A percentile compares a stretch with the other conserved stretches of the same genome.
phyloP scores from a whole-genome alignment of 768 basidiomycete species.

The Suillus brevipes region DNA sequence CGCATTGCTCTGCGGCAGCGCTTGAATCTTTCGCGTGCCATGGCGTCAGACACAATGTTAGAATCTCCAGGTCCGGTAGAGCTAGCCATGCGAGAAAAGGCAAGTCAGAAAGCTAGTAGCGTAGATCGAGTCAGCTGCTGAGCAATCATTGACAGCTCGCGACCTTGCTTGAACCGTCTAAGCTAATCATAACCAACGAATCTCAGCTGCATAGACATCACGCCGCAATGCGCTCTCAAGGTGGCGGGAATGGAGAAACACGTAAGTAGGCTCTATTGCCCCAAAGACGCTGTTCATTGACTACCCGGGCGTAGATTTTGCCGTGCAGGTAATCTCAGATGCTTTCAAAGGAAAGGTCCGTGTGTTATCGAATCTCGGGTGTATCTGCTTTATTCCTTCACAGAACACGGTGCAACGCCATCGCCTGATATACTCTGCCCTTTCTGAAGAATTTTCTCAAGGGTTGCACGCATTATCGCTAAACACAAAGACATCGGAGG shows the following conservation, averaged over 20 bases:
- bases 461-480: slow-evolving; percentile 80
- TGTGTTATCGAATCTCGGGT: slow-evolving; percentile 13
- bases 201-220: slow-evolving; percentile 87
- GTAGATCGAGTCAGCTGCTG: slow-evolving; percentile 21
- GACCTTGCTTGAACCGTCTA: slow-evolving; percentile 57
- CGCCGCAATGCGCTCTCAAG: slow-evolving; percentile 72
- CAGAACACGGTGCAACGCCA: slow-evolving; percentile 81
- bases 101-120: slow-evolving; percentile 29
- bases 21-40: slow-evolving; percentile 20
- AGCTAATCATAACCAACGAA: slow-evolving; percentile 73
- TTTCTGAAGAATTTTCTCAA: slow-evolving; percentile 67
- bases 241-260: slow-evolving; percentile 72
- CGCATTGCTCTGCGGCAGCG: slow-evolving; percentile 20
- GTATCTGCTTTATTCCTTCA: slow-evolving; percentile 12
- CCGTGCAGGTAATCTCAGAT: slow-evolving; percentile 71
- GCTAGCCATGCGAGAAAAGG: slow-evolving; percentile 61
- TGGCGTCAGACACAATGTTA: slow-evolving; percentile 26
- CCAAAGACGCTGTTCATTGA: slow-evolving; percentile 18
- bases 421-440: slow-evolving; percentile 70
- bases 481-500: slow-evolving; percentile 69
- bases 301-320: slow-evolving; percentile 59
- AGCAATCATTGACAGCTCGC: slow-evolving; percentile 50
- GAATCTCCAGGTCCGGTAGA: slow-evolving; percentile 51
- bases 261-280: slow-evolving; percentile 52
- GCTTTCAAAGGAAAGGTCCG: slow-evolving; percentile 72